A percentile compares a stretch with the other conserved stretches of the same genome.
Evolutionary conservation across 129 eudicot genomes (phyloP).

Genomic region (Flaveria sonorensis): DNA sequence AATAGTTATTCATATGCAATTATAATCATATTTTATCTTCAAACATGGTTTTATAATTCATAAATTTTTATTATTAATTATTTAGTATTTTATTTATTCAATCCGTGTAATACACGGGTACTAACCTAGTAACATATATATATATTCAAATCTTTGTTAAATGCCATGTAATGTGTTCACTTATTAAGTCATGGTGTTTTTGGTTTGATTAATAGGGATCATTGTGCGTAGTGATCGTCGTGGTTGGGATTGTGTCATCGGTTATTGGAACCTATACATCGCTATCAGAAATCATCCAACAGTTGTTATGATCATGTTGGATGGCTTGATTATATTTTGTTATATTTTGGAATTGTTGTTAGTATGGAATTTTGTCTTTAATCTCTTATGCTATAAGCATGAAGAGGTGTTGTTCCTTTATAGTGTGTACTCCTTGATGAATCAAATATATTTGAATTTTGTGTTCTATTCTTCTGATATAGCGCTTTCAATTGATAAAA

Average conservation of each 20-base stretch:
- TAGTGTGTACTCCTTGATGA: conserved; percentile 17
- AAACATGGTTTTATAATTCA: too few relatives aligned
- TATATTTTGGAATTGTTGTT: conserved; percentile 24
- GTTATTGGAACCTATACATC: conserved; percentile 73
- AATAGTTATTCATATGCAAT: too few relatives aligned
- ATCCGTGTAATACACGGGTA: too few relatives aligned
- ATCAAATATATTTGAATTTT: neutral
- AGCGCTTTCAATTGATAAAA: neutral
- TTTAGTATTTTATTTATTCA: too few relatives aligned
- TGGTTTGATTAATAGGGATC: conserved; percentile 42
- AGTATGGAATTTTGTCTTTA: conserved; percentile 31
- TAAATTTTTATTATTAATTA: too few relatives aligned
- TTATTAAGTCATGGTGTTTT: conserved; percentile 5
- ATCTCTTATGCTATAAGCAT: conserved; percentile 16
- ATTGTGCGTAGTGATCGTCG: conserved; percentile 49
- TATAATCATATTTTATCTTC: too few relatives aligned
- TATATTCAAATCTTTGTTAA: neutral
- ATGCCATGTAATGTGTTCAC: neutral
- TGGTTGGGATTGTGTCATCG: conserved; percentile 59
- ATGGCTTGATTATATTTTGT: conserved; percentile 15
- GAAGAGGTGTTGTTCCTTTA: conserved; percentile 22
- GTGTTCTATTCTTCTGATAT: neutral
- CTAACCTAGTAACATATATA: too few relatives aligned
- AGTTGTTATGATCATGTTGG: conserved; percentile 33
- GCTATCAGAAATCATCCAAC: conserved; percentile 50